These are phyloP conservation scores for Penicillium sp. DNA, from an alignment of 2,329 filamentous ascomycete genomes.

Conservation along the genomic window DNA sequence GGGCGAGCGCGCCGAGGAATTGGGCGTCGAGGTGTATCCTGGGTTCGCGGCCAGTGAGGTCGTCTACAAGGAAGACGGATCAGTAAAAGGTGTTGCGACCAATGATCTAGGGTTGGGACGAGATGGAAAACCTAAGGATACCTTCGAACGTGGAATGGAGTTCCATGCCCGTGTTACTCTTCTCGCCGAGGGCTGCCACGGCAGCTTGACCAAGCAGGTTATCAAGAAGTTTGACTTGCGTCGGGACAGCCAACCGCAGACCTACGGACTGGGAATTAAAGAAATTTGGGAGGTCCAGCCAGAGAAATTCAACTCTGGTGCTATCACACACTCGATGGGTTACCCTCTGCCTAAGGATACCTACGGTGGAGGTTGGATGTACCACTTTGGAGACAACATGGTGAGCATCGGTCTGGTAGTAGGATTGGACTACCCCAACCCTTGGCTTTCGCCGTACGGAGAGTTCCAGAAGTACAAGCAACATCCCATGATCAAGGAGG, in stretches of 20 bases:
- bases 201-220: slow-evolving; percentile 91
- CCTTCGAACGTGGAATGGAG: slow-evolving; percentile 96
- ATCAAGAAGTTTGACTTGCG: slow-evolving; percentile 92
- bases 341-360: slow-evolving; percentile 87
- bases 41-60: slow-evolving; percentile 95
- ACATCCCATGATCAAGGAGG: slow-evolving; percentile 83
- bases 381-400: slow-evolving; percentile 97
- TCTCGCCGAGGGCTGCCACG: slow-evolving; percentile 93
- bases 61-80: slow-evolving; percentile 82
- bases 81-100: slow-evolving; percentile 91
- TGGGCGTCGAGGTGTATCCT: slow-evolving; percentile 94
- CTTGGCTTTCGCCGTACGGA: slow-evolving; percentile 91
- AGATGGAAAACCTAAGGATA: slow-evolving; percentile 82
- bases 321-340: slow-evolving; percentile 87
- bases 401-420: slow-evolving; percentile 91
- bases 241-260: slow-evolving; percentile 88
- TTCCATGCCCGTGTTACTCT: slow-evolving; percentile 92
- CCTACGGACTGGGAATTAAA: slow-evolving; percentile 91
- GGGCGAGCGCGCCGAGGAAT: slow-evolving; percentile 91
- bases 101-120: slow-evolving; percentile 88
- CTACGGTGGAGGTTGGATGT: slow-evolving; percentile 99
- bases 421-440: slow-evolving; percentile 93
- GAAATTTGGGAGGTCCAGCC: slow-evolving; percentile 97
- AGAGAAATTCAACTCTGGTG: slow-evolving; percentile 85
- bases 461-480: slow-evolving; percentile 99